These are phyloP conservation scores for Lactarius tabidus DNA, from an alignment of 768 basidiomycete species.

Conservation along the genomic window DNA sequence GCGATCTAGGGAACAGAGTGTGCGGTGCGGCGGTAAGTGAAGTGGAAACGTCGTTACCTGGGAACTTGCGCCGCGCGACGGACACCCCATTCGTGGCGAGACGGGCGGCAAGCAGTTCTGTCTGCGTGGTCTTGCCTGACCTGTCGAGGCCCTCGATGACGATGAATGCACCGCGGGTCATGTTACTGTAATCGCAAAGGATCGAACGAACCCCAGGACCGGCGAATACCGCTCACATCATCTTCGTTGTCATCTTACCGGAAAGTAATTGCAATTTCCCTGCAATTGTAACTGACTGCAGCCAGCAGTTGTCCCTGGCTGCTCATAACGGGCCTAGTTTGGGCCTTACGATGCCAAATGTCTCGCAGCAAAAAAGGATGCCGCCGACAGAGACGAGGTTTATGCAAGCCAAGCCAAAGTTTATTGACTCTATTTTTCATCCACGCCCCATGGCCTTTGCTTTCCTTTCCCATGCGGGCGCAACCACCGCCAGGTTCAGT, in stretches of 20 bases:
- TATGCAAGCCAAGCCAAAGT: constrained; percentile 2
- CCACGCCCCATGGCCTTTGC: neutral
- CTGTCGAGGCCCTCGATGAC: constrained; percentile 95
- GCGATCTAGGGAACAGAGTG: constrained; percentile 53
- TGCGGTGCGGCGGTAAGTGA: neutral
- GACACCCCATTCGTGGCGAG: constrained; percentile 44
- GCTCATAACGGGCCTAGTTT: neutral
- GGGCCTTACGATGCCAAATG: neutral
- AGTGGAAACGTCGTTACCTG: constrained; percentile 50
- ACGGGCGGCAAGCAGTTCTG: constrained; percentile 51
- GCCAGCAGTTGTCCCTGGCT: neutral
- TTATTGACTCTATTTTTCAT: neutral
- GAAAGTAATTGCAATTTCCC: neutral
- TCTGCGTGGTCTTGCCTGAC: constrained; percentile 93
- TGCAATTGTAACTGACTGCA: neutral
- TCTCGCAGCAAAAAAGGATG: neutral
- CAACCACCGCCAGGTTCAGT: neutral
- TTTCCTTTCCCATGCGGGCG: constrained; percentile 5
- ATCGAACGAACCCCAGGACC: neutral
- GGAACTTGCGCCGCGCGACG: constrained; percentile 77
- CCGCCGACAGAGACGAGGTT: constrained; percentile 7
- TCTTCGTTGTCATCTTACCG: no score
- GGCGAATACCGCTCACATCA: neutral
- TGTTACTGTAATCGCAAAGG: neutral
- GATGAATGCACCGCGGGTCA: constrained; percentile 70